A percentile compares a stretch with the other conserved stretches of the same genome.
phyloP scores from a whole-genome alignment of 768 basidiomycete genomes.

The Macrocybe gigantea region DNA sequence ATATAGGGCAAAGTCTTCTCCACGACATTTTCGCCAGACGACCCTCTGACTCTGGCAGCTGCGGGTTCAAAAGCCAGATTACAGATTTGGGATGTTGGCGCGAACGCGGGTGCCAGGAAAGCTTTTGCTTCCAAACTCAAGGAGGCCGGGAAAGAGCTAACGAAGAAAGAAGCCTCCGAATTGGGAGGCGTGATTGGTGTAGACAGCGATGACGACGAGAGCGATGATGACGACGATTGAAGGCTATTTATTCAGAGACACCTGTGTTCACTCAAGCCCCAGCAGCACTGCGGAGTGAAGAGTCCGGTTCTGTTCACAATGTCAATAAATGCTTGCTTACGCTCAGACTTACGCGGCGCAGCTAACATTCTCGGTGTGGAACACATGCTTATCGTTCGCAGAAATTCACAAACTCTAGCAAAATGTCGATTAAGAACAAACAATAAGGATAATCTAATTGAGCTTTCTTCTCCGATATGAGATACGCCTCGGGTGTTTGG shows the following conservation, averaged over 20 bases:
- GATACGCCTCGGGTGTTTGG: slow-evolving; percentile 61
- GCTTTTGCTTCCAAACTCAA: slow-evolving; percentile 76
- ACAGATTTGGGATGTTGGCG: slow-evolving; percentile 92
- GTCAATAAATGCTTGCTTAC: no score
- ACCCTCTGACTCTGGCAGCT: slow-evolving; percentile 88
- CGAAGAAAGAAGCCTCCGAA: slow-evolving; percentile 47
- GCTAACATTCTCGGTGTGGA: no score
- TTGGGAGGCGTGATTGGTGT: slow-evolving; percentile 68
- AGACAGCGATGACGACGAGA: slow-evolving; percentile 64
- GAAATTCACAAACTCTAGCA: no score
- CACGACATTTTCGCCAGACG: slow-evolving; percentile 86
- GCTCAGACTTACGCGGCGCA: no score
- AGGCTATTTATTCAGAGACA: slow-evolving; percentile 5
- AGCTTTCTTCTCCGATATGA: slow-evolving; percentile 62
- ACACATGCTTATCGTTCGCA: no score
- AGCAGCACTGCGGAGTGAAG: no score
- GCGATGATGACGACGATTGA: slow-evolving; percentile 39
- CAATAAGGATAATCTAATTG: slow-evolving; percentile 24
- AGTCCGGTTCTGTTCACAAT: no score
- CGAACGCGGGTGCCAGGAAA: slow-evolving; percentile 77
- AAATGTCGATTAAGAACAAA: no score
- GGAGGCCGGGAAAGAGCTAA: slow-evolving; percentile 62
- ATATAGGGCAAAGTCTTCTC: slow-evolving; percentile 94
- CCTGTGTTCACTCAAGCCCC: no score
- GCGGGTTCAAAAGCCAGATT: slow-evolving; percentile 92